Conservation (phyloP, 164 flowering plant species). For the Nymphaea thermarum region DNA sequence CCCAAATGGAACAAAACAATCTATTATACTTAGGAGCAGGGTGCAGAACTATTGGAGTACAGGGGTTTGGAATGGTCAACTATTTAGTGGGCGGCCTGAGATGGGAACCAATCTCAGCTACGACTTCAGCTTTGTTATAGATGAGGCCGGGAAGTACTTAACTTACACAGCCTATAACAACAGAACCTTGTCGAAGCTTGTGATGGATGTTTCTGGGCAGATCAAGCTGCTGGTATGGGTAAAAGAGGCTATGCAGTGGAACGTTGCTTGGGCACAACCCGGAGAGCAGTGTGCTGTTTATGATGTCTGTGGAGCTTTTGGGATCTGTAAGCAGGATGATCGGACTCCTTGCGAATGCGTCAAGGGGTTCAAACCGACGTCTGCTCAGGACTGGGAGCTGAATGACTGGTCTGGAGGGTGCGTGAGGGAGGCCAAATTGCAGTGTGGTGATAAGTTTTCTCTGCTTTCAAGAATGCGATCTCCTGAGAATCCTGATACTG, state of each 20-base stretch:
- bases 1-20: constrained; percentile 15
- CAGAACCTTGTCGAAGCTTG: background rate
- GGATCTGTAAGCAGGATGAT: constrained; percentile 2
- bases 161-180: background rate
- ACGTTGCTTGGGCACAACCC: background rate
- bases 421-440: constrained; percentile 1
- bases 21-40: constrained; percentile 10
- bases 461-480: background rate
- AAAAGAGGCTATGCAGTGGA: constrained; percentile 1
- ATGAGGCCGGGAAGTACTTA: background rate
- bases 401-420: constrained; percentile 1
- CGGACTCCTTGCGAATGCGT: constrained; percentile 5
- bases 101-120: constrained; percentile 4
- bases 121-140: background rate
- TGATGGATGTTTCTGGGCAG: constrained; percentile 4
- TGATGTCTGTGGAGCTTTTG: constrained; percentile 10
- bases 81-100: constrained; percentile 13
- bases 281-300: constrained; percentile 5
- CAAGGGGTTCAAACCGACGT: constrained; percentile 4
- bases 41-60: constrained; percentile 11
- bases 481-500: background rate
- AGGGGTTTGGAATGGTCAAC: constrained; percentile 15
- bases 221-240: background rate
- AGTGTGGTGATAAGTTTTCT: background rate
- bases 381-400: background rate